Evolutionary conservation across 805 yeast genomes (phyloP), one percentile per base, ranked within the genome.

Genomic region (Zygosaccharomyces bailii): DNA sequence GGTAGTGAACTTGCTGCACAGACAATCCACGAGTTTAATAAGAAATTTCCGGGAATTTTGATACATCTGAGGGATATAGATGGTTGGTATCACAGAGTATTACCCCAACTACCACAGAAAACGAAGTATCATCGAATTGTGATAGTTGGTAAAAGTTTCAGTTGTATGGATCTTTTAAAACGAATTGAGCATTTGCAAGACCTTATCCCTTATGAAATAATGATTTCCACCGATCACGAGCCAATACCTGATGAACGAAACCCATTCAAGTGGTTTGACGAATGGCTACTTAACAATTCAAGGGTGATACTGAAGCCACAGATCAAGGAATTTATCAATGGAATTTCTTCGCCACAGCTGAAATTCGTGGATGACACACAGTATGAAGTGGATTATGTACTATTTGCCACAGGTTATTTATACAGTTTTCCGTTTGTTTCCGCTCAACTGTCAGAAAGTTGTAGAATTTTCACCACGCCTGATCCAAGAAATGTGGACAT

Each of bases 151-250:
- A 69, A 71, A 21, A 53, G 63, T 41, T 62, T 70, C 34, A 65
- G 71, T 52, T 61, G 73, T 8, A 64, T 65, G 43, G 72, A 70
- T 48, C 54, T 74, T 2, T 49, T 72, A 24, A 76, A 72, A 52
- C 71, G 72, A 44, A 52, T 72, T 1, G 44, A 60, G 9, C 64
- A 64, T 42, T 53, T 46, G 39, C 53, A 45, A 48, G 57, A 42
- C 39, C 62, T 43, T 50, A 46, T 29, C 16, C 24, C 30, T 7
- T 29, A 49, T 13, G 53, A 53, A 36, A 72, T 84, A 48, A 82
- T 83, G 50, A 66, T 86, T 51, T 78, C 85, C 34, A 70, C 95
- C 37, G 82, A 80, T 52, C 82, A 90, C 86, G 45, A 49, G 2
- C 52, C 53, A 4, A 37, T 35, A 39, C 53, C 52, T 1, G 53